Base-by-base conservation (phyloP, 2,329 filamentous ascomycete species). In the Rutstroemia sp. region DNA sequence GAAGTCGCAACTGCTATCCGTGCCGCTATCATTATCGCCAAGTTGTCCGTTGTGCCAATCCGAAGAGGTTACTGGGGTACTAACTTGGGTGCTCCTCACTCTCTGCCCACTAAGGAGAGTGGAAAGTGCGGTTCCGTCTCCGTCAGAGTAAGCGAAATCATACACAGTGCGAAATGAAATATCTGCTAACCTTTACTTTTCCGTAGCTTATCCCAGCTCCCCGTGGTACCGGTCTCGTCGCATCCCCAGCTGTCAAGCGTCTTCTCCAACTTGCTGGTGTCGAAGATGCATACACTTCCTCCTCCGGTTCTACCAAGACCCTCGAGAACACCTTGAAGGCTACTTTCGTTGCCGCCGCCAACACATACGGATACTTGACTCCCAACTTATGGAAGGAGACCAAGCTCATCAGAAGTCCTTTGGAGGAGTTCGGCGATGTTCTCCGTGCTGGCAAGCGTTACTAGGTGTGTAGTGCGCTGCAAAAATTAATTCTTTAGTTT, bases 251-350 rank as follows among this genome's bases (percentile, higher is more conserved):
- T 68, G 94, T 99, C 83, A 99, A 99, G 90, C 92, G 94, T 86
- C 91, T 99, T 73, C 87, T 99, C 73, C 94, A 99, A 85, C 90
- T 99, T 73, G 94, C 94, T 71, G 94, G 94, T 92, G 92, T 99
- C 72, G 84, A 92, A 75, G 94, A 99, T 73, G 87, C 90, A 77
- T 99, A 99, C 88, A 96, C 92, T 68, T 92, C 91, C 64, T 99
- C 94, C 60, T 89, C 94, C 74, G 94, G 94, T 69, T 96, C 91
- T 66, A 99, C 94, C 80, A 99, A 99, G 89, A 99, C 94, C 71
- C 90, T 99, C 74, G 94, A 99, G 86, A 99, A 99, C 85, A 99
- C 94, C 70, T 89, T 99, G 77, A 99, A 99, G 87, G 94, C 94
- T 66, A 96, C 91, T 69, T 99, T 99, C 79, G 85, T 90, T 67